Conservation (phyloP, 345 rosid genomes). For the Dovyalis caffra region DNA sequence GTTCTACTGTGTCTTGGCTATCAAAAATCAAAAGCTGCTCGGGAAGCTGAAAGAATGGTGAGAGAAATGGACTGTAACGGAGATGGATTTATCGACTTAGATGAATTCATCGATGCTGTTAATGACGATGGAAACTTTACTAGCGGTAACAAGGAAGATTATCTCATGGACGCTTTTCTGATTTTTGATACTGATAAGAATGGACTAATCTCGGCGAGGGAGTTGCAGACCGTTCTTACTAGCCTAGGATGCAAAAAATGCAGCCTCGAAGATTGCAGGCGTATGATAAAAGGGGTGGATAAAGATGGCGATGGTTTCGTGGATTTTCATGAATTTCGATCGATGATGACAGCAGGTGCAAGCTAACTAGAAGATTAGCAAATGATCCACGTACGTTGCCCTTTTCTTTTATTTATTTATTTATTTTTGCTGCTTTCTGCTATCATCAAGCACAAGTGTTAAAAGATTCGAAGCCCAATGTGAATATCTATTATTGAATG, state of each 20-base stretch:
- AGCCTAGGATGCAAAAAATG: conserved; percentile 33
- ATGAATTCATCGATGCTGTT: conserved; percentile 36
- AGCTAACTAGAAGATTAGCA: neutral
- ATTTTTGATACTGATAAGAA: conserved; percentile 42
- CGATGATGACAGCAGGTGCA: conserved; percentile 32
- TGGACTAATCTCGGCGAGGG: conserved; percentile 49
- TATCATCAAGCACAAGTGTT: neutral
- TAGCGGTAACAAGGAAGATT: conserved; percentile 16
- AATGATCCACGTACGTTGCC: neutral
- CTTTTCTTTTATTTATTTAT: too few species aligned
- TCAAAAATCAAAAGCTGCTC: conserved; percentile 26
- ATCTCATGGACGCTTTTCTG: conserved; percentile 44
- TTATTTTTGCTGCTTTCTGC: neutral
- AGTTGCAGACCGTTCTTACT: conserved; percentile 37
- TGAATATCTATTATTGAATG: neutral
- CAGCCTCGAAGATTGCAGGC: conserved; percentile 39
- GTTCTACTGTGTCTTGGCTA: conserved; percentile 36
- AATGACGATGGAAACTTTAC: neutral
- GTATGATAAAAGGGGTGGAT: conserved; percentile 51
- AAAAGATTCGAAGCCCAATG: neutral
- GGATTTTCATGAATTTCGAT: conserved; percentile 46
- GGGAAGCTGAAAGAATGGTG: conserved; percentile 42
- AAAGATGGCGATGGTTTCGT: conserved; percentile 52
- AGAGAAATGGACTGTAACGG: conserved; percentile 45
- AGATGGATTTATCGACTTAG: conserved; percentile 46